Evolutionary conservation across 441 rosid genomes (phyloP).

Genomic region (Bocquillonia castaneifolia): DNA sequence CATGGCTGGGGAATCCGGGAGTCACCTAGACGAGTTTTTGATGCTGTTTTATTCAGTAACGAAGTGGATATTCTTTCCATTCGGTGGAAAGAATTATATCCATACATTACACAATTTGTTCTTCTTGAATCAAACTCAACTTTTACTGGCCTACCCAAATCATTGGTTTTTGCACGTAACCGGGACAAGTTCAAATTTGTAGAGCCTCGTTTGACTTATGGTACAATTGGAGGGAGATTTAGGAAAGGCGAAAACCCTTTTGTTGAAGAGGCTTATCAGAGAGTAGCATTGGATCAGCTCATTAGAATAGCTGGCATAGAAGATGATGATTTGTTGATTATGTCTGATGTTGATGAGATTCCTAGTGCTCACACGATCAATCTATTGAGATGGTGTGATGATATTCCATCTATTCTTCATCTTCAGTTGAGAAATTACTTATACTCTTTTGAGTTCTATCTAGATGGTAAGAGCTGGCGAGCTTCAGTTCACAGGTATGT

Average conservation of each 20-base stretch:
- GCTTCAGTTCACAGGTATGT: slow-evolving; percentile 68
- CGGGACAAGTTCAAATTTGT: slow-evolving; percentile 54
- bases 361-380: slow-evolving; percentile 86
- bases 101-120: slow-evolving; percentile 72
- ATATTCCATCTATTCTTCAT: slow-evolving; percentile 60
- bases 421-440: slow-evolving; percentile 71
- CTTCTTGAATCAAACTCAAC: slow-evolving; percentile 93
- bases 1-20: slow-evolving; percentile 90
- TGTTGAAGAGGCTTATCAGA: slow-evolving; percentile 81
- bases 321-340: slow-evolving; percentile 82
- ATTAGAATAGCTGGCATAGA: slow-evolving; percentile 73
- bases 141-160: slow-evolving; percentile 66
- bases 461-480: slow-evolving; percentile 84
- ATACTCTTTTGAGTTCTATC: slow-evolving; percentile 68
- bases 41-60: slow-evolving; percentile 77
- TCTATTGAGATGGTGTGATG: slow-evolving; percentile 87
- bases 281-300: slow-evolving; percentile 72
- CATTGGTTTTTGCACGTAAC: slow-evolving; percentile 49
- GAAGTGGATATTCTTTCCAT: slow-evolving; percentile 67
- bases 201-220: slow-evolving; percentile 74
- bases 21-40: slow-evolving; percentile 72
- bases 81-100: slow-evolving; percentile 89
- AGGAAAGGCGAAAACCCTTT: slow-evolving; percentile 82
- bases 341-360: slow-evolving; percentile 95
- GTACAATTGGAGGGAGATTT: slow-evolving; percentile 74